Evolutionary conservation across 225 moss, liverwort and hornwort genomes (phyloP).

Genomic region (Straminergon stramineum): DNA sequence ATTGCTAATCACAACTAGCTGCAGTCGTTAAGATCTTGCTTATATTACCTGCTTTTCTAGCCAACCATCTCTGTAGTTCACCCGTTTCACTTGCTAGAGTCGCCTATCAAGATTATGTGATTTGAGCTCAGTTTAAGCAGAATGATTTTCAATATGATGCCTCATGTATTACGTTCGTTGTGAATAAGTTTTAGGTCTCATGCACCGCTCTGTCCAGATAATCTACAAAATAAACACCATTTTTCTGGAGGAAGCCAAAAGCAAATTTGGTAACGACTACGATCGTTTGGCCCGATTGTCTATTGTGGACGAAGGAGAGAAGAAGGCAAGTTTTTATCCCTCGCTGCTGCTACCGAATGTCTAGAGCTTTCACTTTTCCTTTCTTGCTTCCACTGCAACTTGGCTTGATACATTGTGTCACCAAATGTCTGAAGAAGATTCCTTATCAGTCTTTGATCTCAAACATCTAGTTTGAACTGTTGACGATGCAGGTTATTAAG

Average conservation of each 20-base stretch:
- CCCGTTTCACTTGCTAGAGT: not conserved
- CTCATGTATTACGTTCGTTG: not conserved
- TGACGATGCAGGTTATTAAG: constrained; percentile 49
- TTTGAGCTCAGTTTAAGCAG: not conserved
- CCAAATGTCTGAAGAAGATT: not conserved
- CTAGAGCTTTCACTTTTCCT: not conserved
- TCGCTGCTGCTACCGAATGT: not conserved
- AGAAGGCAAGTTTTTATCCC: constrained; percentile 47
- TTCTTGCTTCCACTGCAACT: not conserved
- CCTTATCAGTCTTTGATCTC: not conserved
- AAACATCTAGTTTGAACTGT: not conserved
- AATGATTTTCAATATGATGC: not conserved
- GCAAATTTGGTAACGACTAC: constrained; percentile 77
- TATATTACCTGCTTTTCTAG: not conserved
- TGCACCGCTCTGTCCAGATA: constrained; percentile 34
- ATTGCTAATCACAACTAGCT: constrained; percentile 1
- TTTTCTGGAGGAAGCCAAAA: constrained; percentile 81
- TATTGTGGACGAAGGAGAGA: constrained; percentile 85
- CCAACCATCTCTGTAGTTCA: not conserved
- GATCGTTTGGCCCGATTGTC: constrained; percentile 82
- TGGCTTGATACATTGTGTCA: not conserved
- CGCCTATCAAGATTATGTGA: not conserved
- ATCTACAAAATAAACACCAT: constrained; percentile 70
- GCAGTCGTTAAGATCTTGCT: not conserved
- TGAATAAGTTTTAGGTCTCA: not conserved